phyloP scores from a whole-genome alignment of 345 rosid species.

The Chamaenerion angustifolium region DNA sequence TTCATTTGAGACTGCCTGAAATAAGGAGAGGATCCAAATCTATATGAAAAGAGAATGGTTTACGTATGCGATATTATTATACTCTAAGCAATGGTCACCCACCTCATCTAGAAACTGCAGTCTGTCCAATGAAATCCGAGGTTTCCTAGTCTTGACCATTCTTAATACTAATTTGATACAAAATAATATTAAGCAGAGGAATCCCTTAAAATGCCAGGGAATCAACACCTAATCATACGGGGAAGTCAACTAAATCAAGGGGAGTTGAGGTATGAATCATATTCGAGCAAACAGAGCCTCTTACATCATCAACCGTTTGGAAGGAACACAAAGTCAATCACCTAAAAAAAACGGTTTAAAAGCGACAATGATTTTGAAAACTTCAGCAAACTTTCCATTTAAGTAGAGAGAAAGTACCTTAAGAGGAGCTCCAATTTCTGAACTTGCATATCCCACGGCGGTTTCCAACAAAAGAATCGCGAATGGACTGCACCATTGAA shows the following conservation, averaged over 20 bases:
- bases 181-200: too few species aligned
- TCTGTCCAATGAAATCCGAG: constrained; percentile 1
- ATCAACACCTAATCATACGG: neutral
- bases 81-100: constrained; percentile 1
- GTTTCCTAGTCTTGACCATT: neutral
- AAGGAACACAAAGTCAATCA: too few species aligned
- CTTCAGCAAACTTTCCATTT: too few species aligned
- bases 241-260: too few species aligned
- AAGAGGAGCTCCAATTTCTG: constrained; percentile 43
- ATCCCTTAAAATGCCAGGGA: neutral
- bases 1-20: too few species aligned
- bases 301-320: too few species aligned
- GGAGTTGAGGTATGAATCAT: too few species aligned
- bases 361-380: too few species aligned
- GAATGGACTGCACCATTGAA: constrained; percentile 63
- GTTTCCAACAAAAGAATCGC: constrained; percentile 51
- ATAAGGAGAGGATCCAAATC: too few species aligned
- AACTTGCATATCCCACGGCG: constrained; percentile 86
- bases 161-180: neutral
- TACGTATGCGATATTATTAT: neutral
- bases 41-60: too few species aligned
- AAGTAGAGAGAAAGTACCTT: constrained; percentile 1
- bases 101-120: neutral
- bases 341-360: too few species aligned
- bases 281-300: too few species aligned